phyloP scores from a whole-genome alignment of 106 monocot genomes.

The Iris macrosiphon region DNA sequence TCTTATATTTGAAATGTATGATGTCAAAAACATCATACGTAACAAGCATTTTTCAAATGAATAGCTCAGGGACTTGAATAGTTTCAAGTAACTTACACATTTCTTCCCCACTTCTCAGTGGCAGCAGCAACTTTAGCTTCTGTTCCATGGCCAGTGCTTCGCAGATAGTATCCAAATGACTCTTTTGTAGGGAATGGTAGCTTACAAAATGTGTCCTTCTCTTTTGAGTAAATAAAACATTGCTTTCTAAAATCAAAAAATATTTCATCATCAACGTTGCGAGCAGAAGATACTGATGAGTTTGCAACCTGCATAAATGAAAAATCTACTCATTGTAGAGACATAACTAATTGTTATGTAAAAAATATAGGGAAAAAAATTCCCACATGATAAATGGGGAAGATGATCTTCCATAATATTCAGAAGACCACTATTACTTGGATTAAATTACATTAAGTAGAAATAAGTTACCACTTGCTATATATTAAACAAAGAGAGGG shows the following conservation, averaged over 20 bases:
- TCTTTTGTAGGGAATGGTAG: slow-evolving; percentile 93
- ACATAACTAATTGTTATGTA: neutral
- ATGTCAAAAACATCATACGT: too few relatives aligned
- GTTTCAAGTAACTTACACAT: slow-evolving; percentile 50
- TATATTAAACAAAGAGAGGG: too few relatives aligned
- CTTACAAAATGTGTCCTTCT: slow-evolving; percentile 73
- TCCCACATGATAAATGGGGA: neutral
- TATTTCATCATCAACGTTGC: slow-evolving; percentile 69
- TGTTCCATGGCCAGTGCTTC: slow-evolving; percentile 82
- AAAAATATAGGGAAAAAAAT: neutral
- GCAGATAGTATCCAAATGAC: slow-evolving; percentile 79
- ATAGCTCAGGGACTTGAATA: neutral
- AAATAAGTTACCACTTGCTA: too few relatives aligned
- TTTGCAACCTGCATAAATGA: slow-evolving; percentile 37
- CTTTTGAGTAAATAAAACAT: slow-evolving; percentile 60
- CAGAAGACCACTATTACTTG: too few relatives aligned
- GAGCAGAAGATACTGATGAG: slow-evolving; percentile 36
- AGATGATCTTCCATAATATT: too few relatives aligned
- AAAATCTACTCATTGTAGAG: neutral
- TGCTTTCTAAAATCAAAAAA: slow-evolving; percentile 99
- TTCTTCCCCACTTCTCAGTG: slow-evolving; percentile 92
- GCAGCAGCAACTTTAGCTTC: slow-evolving; percentile 82
- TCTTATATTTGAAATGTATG: too few relatives aligned
- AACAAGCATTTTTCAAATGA: too few relatives aligned
- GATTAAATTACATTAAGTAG: too few relatives aligned